Base-by-base conservation (phyloP, 306 rosid genomes). In the Glycine tomentella region DNA sequence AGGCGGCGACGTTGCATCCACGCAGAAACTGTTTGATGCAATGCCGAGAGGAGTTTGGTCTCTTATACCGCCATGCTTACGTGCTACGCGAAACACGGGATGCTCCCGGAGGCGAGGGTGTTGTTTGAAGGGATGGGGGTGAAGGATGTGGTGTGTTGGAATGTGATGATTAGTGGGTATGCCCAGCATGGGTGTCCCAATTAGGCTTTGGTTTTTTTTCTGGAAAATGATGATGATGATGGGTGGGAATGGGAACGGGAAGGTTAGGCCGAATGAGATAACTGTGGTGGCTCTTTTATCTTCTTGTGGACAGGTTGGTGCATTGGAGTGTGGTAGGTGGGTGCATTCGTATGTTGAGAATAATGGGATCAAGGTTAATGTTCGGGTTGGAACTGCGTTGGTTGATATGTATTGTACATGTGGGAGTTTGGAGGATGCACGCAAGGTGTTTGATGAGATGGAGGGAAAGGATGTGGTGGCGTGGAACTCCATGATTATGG, bases 281-380 rank as follows among this genome's bases (percentile, higher is more conserved):
- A 90, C 97, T 11, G 81, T 92, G 25, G 74, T 92, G 80, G 85
- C 98, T 48, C 85, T 84, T 72, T 85, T 94, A 10, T 90, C 92
- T 40, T 90, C 97, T 17, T 92, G 97, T 59, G 97, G 92, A 13
- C 98, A 92, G 85, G 82, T 92, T 71, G 98, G 97, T 49, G 90
- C 93, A 46, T 79, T 92, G 63, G 95, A 89, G 80, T 84, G 91
- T 44, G 98, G 98, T 58, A 85, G 88, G 56, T 92, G 98, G 98
- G 77, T 92, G 46, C 96, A 92, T 83, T 86, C 92, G 8, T 94
- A 79, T 73, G 71, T 89, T 33, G 76, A 85, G 82, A 90, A 64
- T 55, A 84, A 75, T 8, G 53, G 48, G 48, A 10, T 6, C n/a
- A 63, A 14, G 51, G 77, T 89, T 58, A 90, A 84, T 62, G 89